Base-by-base conservation (phyloP, 257 asterid species). In the Solanum medicagineum region DNA sequence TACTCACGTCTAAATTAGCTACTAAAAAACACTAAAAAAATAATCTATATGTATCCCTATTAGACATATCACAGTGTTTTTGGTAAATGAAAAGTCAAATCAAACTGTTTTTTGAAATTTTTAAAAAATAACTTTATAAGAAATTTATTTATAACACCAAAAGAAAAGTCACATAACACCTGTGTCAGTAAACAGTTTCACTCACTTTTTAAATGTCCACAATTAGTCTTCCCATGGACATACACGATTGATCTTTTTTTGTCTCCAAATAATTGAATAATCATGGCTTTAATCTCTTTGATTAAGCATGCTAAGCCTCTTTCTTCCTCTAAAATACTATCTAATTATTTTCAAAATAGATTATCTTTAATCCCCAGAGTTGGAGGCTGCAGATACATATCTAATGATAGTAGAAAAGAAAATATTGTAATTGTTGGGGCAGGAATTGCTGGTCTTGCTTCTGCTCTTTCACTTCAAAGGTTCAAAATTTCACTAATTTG, bases 381-480 rank as follows among this genome's bases (percentile, higher is more conserved):
- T 57, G 83, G 86, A 83, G 19, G 84, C 11, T 12, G 14, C 9
- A 88, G 83, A 40, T 81, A 87, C 49, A 36, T 82, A 84, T 88
- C 87, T 40, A 69, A 44, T 66, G 68, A 87, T 71, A 87, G 42
- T 40, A 80, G 87, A 80, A 89, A 87, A 68, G 95, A 93, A 91
- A 94, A 92, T 47, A 87, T 93, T 19, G 95, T 94, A 54, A 93
- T 96, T 32, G 87, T 96, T 6, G 99, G 99, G 32, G 99, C 95
- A 20, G 99, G 99, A 83, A 93, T 96, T 84, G 95, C 98, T 62
- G 98, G 99, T 68, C 98, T 96, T 3, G 93, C 98, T 80, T 93
- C 98, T 20, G 98, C 98, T 1, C 92, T 93, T 53, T 92, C 98
- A 42, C 97, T 96, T 45, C 91, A 87, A 10, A 92, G 95, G 98